Conservation (phyloP, 1,284 basidiomycete genomes). For the Cryptococcus depauperatus region DNA sequence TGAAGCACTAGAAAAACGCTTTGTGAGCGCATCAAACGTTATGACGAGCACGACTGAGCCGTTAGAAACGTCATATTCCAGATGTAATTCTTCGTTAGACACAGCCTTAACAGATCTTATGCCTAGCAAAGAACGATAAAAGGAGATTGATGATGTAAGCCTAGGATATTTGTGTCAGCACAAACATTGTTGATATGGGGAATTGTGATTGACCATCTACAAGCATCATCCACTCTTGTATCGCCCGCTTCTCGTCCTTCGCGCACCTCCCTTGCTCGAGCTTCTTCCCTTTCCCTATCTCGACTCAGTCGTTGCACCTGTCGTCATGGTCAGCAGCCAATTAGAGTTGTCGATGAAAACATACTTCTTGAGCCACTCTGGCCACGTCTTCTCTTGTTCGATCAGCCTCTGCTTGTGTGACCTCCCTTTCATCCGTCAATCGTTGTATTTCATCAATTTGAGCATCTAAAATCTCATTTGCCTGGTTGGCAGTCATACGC, state of each 20-base stretch:
- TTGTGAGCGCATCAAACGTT: conserved; percentile 26
- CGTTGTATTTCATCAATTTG: conserved; percentile 66
- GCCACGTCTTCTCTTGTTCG: conserved; percentile 55
- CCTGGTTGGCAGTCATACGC: conserved; percentile 62
- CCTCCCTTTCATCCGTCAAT: conserved; percentile 55
- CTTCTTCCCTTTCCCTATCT: conserved; percentile 62
- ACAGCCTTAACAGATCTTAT: conserved; percentile 55
- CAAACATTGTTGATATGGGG: background rate
- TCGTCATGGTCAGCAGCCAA: background rate
- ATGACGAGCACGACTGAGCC: conserved; percentile 25
- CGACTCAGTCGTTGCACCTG: conserved; percentile 55
- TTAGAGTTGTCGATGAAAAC: background rate
- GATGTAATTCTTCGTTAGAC: conserved; percentile 64
- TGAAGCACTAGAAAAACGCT: conserved; percentile 27
- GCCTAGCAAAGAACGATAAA: conserved; percentile 57
- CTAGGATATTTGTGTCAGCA: conserved; percentile 48
- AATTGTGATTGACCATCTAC: conserved; percentile 32
- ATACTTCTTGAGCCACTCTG: conserved; percentile 50
- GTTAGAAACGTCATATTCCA: conserved; percentile 52
- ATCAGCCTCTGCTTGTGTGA: conserved; percentile 49
- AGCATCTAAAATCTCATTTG: conserved; percentile 59
- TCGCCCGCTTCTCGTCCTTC: conserved; percentile 52
- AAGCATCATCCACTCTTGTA: conserved; percentile 41
- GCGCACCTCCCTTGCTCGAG: conserved; percentile 51
- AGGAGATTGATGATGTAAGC: conserved; percentile 58